Evolutionary conservation across 805 yeast genomes (phyloP).

Genomic region (Ogataea pignaliae): DNA sequence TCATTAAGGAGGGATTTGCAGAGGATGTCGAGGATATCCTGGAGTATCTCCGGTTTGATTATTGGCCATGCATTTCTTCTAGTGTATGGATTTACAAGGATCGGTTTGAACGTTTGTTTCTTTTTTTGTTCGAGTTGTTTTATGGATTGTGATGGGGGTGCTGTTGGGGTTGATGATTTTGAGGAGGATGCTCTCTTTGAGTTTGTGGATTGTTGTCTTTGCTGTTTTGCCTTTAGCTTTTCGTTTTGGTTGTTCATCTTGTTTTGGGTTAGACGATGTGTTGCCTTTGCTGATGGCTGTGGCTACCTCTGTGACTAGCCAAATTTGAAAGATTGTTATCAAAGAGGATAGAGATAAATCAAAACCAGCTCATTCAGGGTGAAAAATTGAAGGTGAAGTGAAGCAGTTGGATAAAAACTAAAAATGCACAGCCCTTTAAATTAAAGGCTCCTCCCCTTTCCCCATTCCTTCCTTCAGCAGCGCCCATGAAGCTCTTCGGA

Average conservation of each 20-base stretch:
- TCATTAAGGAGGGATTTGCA: slow-evolving; percentile 10
- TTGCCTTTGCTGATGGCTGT: no score
- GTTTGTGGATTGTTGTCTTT: background rate
- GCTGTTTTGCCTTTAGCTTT: slow-evolving; percentile 1
- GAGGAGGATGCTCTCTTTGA: background rate
- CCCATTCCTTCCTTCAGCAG: no score
- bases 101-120: slow-evolving; percentile 58
- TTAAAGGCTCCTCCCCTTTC: no score
- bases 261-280: no score
- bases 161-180: background rate
- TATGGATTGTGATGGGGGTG: slow-evolving; percentile 6
- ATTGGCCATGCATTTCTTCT: slow-evolving; percentile 39
- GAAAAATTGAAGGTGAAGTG: no score
- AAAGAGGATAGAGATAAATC: no score
- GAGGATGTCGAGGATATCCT: slow-evolving; percentile 27
- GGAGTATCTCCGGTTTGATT: slow-evolving; percentile 30
- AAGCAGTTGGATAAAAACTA: no score
- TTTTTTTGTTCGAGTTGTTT: slow-evolving; percentile 47
- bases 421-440: no score
- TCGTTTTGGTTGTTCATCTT: slow-evolving; percentile 8
- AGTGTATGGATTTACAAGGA: slow-evolving; percentile 60
- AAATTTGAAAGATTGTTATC: no score
- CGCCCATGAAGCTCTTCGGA: no score
- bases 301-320: no score
- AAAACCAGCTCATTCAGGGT: no score